phyloP scores from a whole-genome alignment of 139 green algal species.

The Penium margaritaceum region DNA sequence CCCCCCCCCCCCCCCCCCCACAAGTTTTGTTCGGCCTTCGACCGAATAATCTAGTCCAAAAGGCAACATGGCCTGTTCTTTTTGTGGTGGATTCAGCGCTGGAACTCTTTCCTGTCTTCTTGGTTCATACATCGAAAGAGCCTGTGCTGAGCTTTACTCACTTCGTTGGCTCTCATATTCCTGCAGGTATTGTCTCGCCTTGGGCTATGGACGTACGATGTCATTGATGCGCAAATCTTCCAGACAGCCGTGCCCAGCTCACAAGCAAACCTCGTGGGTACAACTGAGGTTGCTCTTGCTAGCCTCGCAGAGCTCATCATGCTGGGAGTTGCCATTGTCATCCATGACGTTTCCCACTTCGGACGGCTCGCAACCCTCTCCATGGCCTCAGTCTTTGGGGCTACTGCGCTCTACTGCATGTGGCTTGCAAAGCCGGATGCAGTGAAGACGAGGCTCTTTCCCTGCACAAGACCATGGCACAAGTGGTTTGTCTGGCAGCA shows the following conservation, averaged over 20 bases:
- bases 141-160: neutral
- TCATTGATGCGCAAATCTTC: constrained; percentile 50
- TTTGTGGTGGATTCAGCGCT: neutral
- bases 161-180: neutral
- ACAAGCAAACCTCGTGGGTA: constrained; percentile 42
- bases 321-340: constrained; percentile 38
- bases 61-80: neutral
- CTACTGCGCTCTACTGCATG: constrained; percentile 27
- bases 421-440: too few relatives aligned
- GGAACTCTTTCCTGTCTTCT: neutral
- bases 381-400: constrained; percentile 11
- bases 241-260: constrained; percentile 42
- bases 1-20: neutral
- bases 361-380: constrained; percentile 28
- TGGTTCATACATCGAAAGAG: neutral
- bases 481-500: too few relatives aligned
- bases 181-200: constrained; percentile 41
- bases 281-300: constrained; percentile 45
- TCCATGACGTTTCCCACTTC: constrained; percentile 25
- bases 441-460: too few relatives aligned
- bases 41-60: too few relatives aligned
- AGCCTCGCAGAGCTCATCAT: constrained; percentile 47
- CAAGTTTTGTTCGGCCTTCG: too few relatives aligned
- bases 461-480: too few relatives aligned
- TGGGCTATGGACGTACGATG: constrained; percentile 46